These are phyloP conservation scores for Pulveroboletus sp. DNA, from an alignment of 768 basidiomycete genomes.

Conservation along the genomic window DNA sequence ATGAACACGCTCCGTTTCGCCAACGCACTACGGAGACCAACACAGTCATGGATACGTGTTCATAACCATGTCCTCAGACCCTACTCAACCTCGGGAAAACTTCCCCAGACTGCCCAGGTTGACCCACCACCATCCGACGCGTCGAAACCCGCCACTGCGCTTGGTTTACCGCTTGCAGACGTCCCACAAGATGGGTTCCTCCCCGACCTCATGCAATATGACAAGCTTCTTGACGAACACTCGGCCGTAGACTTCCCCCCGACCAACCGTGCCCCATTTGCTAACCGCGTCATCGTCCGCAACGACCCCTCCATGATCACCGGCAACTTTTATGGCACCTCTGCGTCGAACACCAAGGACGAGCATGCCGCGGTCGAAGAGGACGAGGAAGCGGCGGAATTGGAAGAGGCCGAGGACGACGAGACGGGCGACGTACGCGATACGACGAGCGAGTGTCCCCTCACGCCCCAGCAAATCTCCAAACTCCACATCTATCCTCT, in stretches of 20 bases:
- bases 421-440: slow-evolving; percentile 14
- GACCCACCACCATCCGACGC: no score
- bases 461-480: slow-evolving; percentile 22
- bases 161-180: slow-evolving; percentile 16
- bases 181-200: slow-evolving; percentile 31
- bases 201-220: slow-evolving; percentile 63
- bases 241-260: slow-evolving; percentile 55
- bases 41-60: slow-evolving; percentile 2
- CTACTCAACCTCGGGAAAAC: slow-evolving; percentile 15
- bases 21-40: slow-evolving; percentile 11
- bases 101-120: background rate
- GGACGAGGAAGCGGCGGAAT: slow-evolving; percentile 14
- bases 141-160: slow-evolving; percentile 4
- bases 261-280: slow-evolving; percentile 47
- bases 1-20: slow-evolving; percentile 29
- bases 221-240: slow-evolving; percentile 61
- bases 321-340: slow-evolving; percentile 29
- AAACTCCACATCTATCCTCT: slow-evolving; percentile 41
- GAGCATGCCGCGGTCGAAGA: slow-evolving; percentile 1
- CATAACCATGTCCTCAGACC: slow-evolving; percentile 6
- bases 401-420: slow-evolving; percentile 8
- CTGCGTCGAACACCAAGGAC: slow-evolving; percentile 7
- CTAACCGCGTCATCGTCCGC: slow-evolving; percentile 62
- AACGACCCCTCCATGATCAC: slow-evolving; percentile 70
- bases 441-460: slow-evolving; percentile 16